Percentiles rank a stretch among this genome's conserved stretches.
These are phyloP conservation scores for Nakazawaea laoshanensis DNA, from an alignment of 805 yeast genomes.

Conservation along the genomic window DNA sequence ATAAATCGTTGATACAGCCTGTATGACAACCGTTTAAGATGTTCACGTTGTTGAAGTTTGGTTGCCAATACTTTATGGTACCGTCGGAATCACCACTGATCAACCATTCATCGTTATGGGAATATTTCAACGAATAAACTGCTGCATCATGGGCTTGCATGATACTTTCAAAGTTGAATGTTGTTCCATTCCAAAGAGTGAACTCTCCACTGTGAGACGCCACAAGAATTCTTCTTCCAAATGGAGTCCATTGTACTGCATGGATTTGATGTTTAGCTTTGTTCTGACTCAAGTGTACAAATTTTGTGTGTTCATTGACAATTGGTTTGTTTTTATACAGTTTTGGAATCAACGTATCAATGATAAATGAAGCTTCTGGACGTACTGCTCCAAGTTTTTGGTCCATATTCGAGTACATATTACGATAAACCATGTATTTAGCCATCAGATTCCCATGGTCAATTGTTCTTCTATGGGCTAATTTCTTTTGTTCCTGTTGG, in stretches of 20 bases:
- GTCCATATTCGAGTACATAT: slow-evolving; percentile 27
- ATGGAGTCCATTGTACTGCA: slow-evolving; percentile 94
- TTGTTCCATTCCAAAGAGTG: slow-evolving; percentile 93
- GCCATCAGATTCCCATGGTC: slow-evolving; percentile 76
- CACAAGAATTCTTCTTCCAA: slow-evolving; percentile 82
- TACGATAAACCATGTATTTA: slow-evolving; percentile 45
- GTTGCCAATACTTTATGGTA: slow-evolving; percentile 90
- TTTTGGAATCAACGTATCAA: slow-evolving; percentile 57
- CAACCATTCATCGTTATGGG: slow-evolving; percentile 91
- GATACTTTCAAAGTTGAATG: slow-evolving; percentile 91
- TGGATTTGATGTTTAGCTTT: slow-evolving; percentile 88
- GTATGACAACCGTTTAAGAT: slow-evolving; percentile 62
- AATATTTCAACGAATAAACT: slow-evolving; percentile 68
- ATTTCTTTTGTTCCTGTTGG: slow-evolving; percentile 34
- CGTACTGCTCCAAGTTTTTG: slow-evolving; percentile 43
- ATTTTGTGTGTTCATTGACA: slow-evolving; percentile 66
- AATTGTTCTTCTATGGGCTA: slow-evolving; percentile 57
- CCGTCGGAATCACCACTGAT: slow-evolving; percentile 93
- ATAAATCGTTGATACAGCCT: slow-evolving; percentile 78
- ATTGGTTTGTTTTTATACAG: slow-evolving; percentile 45
- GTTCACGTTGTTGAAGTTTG: slow-evolving; percentile 93
- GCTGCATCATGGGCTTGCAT: slow-evolving; percentile 98
- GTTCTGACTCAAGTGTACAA: slow-evolving; percentile 85
- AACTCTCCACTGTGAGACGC: slow-evolving; percentile 93
- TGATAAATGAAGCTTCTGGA: slow-evolving; percentile 61